Conservation (phyloP, 345 rosid species). For the Excoecaria agallocha region DNA sequence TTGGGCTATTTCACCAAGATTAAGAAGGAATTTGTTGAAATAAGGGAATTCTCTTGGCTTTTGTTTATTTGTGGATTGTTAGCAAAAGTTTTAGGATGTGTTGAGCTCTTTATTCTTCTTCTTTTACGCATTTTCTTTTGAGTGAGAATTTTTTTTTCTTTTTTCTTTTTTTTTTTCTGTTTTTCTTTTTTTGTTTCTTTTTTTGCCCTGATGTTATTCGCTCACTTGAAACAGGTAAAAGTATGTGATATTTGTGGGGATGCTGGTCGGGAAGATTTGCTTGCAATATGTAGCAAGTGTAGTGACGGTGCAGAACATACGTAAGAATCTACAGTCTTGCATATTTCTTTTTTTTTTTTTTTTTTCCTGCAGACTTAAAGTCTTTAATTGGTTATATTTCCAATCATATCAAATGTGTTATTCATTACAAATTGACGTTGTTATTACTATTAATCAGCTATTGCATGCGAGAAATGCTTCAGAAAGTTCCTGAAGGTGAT, state of each 20-base stretch:
- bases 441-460: conserved; percentile 53
- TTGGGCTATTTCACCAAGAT: no score
- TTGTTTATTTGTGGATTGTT: neutral
- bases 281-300: conserved; percentile 88
- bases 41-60: no score
- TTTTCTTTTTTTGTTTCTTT: neutral
- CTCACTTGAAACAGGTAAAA: conserved; percentile 67
- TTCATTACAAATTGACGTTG: conserved; percentile 14
- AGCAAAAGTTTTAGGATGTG: neutral
- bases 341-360: conserved; percentile 11
- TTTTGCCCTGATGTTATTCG: neutral
- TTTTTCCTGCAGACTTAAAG: no score
- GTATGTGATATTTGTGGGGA: conserved; percentile 99
- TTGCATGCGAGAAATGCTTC: conserved; percentile 92
- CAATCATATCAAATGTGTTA: neutral
- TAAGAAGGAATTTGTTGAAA: no score
- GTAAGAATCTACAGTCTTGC: conserved; percentile 49
- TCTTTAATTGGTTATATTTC: neutral
- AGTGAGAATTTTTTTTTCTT: neutral
- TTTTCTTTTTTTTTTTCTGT: neutral
- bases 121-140: neutral
- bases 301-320: conserved; percentile 99
- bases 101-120: neutral
- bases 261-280: conserved; percentile 96
- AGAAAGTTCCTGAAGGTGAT: conserved; percentile 77